Conservation (phyloP, 2,329 filamentous ascomycete species). For the Penicillium vulpinum region DNA sequence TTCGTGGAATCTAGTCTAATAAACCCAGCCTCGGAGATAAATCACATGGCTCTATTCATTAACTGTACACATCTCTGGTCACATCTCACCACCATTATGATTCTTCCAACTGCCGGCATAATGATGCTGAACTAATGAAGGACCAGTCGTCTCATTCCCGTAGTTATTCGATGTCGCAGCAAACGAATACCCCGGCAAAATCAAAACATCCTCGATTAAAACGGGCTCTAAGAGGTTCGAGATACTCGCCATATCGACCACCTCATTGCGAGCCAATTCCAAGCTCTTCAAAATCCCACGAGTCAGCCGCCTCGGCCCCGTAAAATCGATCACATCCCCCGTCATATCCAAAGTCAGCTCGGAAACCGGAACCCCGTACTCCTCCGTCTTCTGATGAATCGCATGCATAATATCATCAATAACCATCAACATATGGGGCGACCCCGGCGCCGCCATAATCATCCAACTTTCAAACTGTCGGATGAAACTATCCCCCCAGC, state of each 20-base stretch:
- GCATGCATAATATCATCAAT: slow-evolving; percentile 12
- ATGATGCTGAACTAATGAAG: slow-evolving; percentile 9
- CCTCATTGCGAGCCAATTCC: neutral
- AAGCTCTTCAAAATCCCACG: slow-evolving; percentile 2
- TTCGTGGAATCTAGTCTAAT: neutral
- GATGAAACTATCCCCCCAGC: neutral
- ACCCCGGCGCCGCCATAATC: slow-evolving; percentile 5
- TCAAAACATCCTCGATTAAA: slow-evolving; percentile 10
- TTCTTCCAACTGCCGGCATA: slow-evolving; percentile 14
- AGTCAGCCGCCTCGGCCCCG: slow-evolving; percentile 10
- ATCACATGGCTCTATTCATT: neutral
- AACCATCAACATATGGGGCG: slow-evolving; percentile 6
- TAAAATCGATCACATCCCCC: slow-evolving; percentile 7
- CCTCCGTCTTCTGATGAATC: neutral
- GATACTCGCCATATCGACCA: neutral
- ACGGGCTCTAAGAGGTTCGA: slow-evolving; percentile 4
- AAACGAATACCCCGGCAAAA: slow-evolving; percentile 10
- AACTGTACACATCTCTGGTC: neutral
- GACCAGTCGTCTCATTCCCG: neutral
- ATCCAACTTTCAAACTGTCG: slow-evolving; percentile 12
- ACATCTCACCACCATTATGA: slow-evolving; percentile 6
- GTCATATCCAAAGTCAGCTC: slow-evolving; percentile 4
- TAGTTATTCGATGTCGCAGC: slow-evolving; percentile 3
- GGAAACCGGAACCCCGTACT: neutral
- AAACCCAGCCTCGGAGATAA: neutral